Evolutionary conservation across 257 asterid genomes (phyloP).

Genomic region (Nicotiana sylvestris): DNA sequence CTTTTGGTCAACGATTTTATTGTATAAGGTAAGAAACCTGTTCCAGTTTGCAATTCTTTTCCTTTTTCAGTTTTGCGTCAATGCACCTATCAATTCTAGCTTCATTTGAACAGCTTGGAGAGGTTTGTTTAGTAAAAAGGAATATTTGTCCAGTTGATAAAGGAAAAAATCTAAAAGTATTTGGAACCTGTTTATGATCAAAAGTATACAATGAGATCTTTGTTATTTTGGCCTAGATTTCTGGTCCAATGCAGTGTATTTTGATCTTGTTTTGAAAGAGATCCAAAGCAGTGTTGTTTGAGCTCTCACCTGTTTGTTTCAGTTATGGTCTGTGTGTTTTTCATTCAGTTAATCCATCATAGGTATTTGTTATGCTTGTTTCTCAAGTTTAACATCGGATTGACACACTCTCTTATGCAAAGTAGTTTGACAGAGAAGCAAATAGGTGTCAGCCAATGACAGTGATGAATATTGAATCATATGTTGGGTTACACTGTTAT

Average conservation of each 20-base stretch:
- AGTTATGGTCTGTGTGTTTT: neutral
- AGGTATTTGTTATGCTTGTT: neutral
- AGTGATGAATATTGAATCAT: neutral
- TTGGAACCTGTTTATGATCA: neutral
- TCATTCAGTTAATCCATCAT: neutral
- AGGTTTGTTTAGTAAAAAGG: neutral
- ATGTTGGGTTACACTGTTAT: neutral
- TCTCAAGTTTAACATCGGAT: neutral
- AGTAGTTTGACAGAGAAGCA: neutral
- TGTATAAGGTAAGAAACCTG: conserved; percentile 76
- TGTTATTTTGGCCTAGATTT: neutral
- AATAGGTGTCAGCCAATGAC: neutral
- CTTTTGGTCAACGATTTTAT: neutral
- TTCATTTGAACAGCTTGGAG: neutral
- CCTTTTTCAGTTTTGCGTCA: neutral
- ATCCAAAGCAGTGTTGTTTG: neutral
- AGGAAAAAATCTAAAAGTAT: neutral
- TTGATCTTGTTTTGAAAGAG: neutral
- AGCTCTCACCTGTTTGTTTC: neutral
- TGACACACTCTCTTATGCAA: neutral
- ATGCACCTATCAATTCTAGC: neutral
- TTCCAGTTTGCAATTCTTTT: conserved; percentile 16
- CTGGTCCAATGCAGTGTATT: neutral
- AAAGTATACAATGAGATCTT: neutral
- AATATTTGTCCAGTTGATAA: neutral